Base-by-base conservation (phyloP, 1,284 basidiomycete genomes). In the Apiotrichum mycotoxinovorans region DNA sequence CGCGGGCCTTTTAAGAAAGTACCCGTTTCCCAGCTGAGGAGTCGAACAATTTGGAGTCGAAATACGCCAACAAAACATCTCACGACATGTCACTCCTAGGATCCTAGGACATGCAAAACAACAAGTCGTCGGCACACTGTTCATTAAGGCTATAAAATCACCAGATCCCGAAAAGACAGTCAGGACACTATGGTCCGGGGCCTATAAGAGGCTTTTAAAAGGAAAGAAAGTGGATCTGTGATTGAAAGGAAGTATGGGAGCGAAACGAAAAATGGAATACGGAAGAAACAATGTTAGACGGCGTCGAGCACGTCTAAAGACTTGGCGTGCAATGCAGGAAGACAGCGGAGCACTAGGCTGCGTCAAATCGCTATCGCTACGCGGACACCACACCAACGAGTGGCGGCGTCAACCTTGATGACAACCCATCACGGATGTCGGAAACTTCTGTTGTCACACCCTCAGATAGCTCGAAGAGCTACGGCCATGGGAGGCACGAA, bases 371-470 rank as follows among this genome's bases (percentile, higher is more conserved):
- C 40, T 8, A 22, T 11, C 23, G 26, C 44, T 27, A 33, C 44
- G 44, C 44, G 44, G 23, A n/a, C 44, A 18, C 44, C 40, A 10
- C 30, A 33, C 44, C 20, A n/a, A 33, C 12, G 27, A 25, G 26
- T 46, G 27, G n/a, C 11, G 44, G 44, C 27, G 34, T 22, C n/a
- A 33, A 26, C 22, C 51, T 52, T 52, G 51, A 20, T 18, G 42
- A 52, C 51, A 52, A 52, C 51, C 51, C 51, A 52, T 43, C 51
- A 42, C 30, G 51, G 51, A 49, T 52, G 51, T 52, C 51, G 38
- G 17, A 41, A 38, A 49, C 22, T 37, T 37, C 47, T 49, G 25
- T 20, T 33, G 27, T 47, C 42, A 44, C 42, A 44, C 42, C 23
- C 42, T 47, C 45, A 34, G 45, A 22, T 10, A 14, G 22, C 47